A percentile compares a stretch with the other conserved stretches of the same genome.
Conservation (phyloP, 441 rosid species). For the Euphorbia neoarborescens region DNA sequence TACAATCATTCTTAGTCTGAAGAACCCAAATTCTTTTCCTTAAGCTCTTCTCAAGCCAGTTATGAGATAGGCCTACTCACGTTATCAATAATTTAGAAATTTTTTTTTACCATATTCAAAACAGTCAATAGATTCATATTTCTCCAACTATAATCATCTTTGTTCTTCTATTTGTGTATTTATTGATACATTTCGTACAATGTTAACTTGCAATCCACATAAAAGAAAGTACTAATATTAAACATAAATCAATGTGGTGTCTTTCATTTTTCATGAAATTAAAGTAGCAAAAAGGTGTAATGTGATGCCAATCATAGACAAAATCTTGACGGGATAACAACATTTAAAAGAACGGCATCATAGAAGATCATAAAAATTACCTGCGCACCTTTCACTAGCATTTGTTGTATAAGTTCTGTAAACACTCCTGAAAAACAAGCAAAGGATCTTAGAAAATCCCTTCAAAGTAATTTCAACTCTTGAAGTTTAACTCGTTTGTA, state of each 20-base stretch:
- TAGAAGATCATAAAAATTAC: conserved; percentile 29
- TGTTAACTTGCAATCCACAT: not conserved
- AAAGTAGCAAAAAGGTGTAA: not conserved
- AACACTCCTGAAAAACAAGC: conserved; percentile 64
- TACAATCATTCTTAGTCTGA: not conserved
- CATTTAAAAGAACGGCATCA: not conserved
- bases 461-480: not conserved
- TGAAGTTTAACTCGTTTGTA: not conserved
- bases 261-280: not conserved
- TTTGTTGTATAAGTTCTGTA: conserved; percentile 94
- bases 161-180: not conserved
- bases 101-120: not conserved
- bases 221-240: not conserved
- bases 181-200: not conserved
- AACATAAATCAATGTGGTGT: not conserved
- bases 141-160: not conserved
- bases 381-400: conserved; percentile 96
- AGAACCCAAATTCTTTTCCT: not conserved
- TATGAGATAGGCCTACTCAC: not conserved
- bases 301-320: not conserved
- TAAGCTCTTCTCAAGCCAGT: not conserved
- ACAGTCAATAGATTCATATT: not conserved
- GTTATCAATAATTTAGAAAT: not conserved
- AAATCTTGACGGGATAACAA: not conserved
- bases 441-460: not conserved